Evolutionary conservation across 1,139 yeast genomes (phyloP).

Genomic region (Lodderomyces pseudojiufengensis): DNA sequence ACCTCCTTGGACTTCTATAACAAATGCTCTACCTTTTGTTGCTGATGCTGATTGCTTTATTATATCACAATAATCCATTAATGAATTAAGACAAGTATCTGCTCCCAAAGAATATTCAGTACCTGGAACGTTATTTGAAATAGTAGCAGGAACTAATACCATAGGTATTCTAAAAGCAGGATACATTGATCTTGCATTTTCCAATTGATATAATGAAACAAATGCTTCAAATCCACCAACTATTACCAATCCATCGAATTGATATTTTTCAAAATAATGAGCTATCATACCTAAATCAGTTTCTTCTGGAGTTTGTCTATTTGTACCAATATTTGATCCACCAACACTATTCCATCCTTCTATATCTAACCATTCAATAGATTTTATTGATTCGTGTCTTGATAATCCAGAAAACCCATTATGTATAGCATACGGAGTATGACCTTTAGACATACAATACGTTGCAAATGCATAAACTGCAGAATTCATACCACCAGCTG

Average conservation of each 20-base stretch:
- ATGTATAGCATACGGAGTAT: constrained; percentile 66
- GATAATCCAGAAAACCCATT: constrained; percentile 76
- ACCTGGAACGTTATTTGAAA: constrained; percentile 81
- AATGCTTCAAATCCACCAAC: constrained; percentile 85
- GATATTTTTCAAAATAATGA: constrained; percentile 67
- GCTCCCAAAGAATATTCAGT: constrained; percentile 77
- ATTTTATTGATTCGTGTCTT: constrained; percentile 66
- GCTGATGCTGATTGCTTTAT: constrained; percentile 79
- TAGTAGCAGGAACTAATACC: constrained; percentile 78
- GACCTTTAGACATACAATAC: constrained; percentile 73
- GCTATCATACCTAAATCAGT: constrained; percentile 72
- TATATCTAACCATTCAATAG: constrained; percentile 63
- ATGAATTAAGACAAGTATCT: constrained; percentile 73
- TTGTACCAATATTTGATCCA: constrained; percentile 82
- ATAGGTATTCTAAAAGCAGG: constrained; percentile 77
- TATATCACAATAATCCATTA: constrained; percentile 74
- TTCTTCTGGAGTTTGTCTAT: constrained; percentile 64
- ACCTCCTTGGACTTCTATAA: constrained; percentile 86
- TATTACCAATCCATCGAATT: constrained; percentile 68
- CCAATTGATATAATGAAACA: constrained; percentile 63
- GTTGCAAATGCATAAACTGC: constrained; percentile 75
- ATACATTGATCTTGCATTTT: constrained; percentile 56
- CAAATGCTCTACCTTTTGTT: constrained; percentile 71
- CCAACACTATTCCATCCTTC: constrained; percentile 74
- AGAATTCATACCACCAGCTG: constrained; percentile 77